phyloP scores from a whole-genome alignment of 1,284 basidiomycete species.

The Malassezia equina region DNA sequence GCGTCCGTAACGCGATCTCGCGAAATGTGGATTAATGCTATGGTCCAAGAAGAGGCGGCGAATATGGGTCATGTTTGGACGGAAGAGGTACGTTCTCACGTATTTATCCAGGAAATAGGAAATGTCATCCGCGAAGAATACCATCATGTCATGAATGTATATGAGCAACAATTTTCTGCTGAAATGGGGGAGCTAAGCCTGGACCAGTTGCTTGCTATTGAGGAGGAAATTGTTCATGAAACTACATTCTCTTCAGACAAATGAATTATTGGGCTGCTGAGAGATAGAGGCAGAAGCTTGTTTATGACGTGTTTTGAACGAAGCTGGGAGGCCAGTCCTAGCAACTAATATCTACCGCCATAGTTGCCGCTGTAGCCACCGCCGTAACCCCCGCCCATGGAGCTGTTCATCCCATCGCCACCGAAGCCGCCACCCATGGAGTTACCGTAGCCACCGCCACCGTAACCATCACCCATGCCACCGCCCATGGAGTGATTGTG shows the following conservation, averaged over 20 bases:
- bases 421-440: conserved; percentile 6
- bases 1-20: neutral
- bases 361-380: neutral
- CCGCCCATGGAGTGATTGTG: neutral
- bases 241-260: neutral
- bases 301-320: too few relatives aligned
- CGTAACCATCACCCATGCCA: too few relatives aligned
- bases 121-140: conserved; percentile 19
- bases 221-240: conserved; percentile 18
- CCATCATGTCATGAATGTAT: neutral
- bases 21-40: neutral
- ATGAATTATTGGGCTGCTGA: too few relatives aligned
- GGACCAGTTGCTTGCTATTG: conserved; percentile 17
- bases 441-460: too few relatives aligned
- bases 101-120: conserved; percentile 8
- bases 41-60: neutral
- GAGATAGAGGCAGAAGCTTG: too few relatives aligned
- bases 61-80: neutral
- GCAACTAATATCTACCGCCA: neutral
- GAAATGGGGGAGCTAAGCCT: conserved; percentile 13
- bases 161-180: conserved; percentile 1
- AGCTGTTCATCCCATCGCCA: neutral
- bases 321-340: neutral
- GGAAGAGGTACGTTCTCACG: conserved; percentile 2
- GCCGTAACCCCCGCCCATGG: neutral